Conservation (phyloP, 768 basidiomycete species). For the Mycena galericulata region DNA sequence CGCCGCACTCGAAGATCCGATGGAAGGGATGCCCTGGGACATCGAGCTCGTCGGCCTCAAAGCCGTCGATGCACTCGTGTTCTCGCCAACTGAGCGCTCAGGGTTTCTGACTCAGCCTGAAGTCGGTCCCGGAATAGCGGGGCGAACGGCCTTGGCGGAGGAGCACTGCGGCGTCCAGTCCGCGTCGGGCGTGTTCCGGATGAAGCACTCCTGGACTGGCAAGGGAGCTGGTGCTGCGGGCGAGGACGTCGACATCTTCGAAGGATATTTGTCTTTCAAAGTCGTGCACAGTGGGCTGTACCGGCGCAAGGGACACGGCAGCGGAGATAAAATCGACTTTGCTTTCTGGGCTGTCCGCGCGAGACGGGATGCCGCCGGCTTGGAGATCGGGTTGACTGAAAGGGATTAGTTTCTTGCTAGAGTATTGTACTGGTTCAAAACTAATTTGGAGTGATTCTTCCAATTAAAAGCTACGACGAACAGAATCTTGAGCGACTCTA, state of each 20-base stretch:
- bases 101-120: slow-evolving; percentile 42
- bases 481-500: too few species aligned
- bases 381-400: slow-evolving; percentile 45
- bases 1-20: slow-evolving; percentile 45
- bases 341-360: slow-evolving; percentile 55
- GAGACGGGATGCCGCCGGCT: slow-evolving; percentile 45
- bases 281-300: slow-evolving; percentile 49
- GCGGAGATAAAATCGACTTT: slow-evolving; percentile 43
- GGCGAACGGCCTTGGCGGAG: slow-evolving; percentile 36
- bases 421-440: too few species aligned
- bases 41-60: slow-evolving; percentile 41
- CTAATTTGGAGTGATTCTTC: too few species aligned
- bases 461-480: too few species aligned
- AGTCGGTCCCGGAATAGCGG: slow-evolving; percentile 42
- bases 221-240: slow-evolving; percentile 8
- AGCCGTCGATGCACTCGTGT: slow-evolving; percentile 38
- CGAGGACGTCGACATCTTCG: slow-evolving; percentile 47
- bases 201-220: slow-evolving; percentile 48
- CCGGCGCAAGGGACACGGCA: slow-evolving; percentile 49
- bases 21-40: slow-evolving; percentile 50
- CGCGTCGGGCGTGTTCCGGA: slow-evolving; percentile 49
- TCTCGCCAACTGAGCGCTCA: slow-evolving; percentile 41
- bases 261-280: slow-evolving; percentile 52
- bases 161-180: slow-evolving; percentile 47
- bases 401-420: neutral